Percentiles rank a stretch among this genome's conserved stretches.
These are phyloP conservation scores for Globisporangium iwayamae DNA, from an alignment of 352 stramenopile species.

Conservation along the genomic window DNA sequence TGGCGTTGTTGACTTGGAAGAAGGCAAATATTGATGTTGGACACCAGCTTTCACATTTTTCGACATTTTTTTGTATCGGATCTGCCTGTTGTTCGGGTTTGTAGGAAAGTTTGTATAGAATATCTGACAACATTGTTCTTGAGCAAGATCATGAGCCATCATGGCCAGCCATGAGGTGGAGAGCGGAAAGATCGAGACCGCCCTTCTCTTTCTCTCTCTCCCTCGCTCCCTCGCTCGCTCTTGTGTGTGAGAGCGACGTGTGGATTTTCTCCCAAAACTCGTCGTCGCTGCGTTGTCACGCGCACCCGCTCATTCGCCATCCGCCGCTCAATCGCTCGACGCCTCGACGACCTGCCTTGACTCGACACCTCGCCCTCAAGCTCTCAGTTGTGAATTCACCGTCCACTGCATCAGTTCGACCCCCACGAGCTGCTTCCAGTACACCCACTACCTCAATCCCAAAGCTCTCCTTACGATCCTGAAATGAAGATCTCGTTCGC, in stretches of 20 bases:
- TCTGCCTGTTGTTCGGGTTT: neutral
- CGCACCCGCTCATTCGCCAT: neutral
- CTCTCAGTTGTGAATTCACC: slow-evolving; percentile 13
- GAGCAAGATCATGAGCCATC: neutral
- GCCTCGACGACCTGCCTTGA: neutral
- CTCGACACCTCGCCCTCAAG: slow-evolving; percentile 1
- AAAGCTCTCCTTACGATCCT: neutral
- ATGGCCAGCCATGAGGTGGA: neutral
- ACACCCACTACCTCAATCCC: neutral
- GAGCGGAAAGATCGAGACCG: slow-evolving; percentile 13
- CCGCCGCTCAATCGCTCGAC: neutral
- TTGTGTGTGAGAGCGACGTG: neutral
- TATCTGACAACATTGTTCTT: neutral
- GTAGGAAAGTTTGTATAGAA: neutral
- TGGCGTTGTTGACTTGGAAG: no score
- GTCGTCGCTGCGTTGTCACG: neutral
- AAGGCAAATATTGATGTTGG: no score
- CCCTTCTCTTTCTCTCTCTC: neutral
- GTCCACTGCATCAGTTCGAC: slow-evolving; percentile 8
- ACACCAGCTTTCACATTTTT: neutral
- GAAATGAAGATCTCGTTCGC: slow-evolving; percentile 14
- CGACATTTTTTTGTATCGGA: slow-evolving; percentile 1
- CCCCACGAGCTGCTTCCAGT: slow-evolving; percentile 7
- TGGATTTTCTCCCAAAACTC: slow-evolving; percentile 7
- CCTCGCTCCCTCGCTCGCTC: no score